Base-by-base conservation (phyloP, 139 green algal species). In the Chlamydomonas sp. region DNA sequence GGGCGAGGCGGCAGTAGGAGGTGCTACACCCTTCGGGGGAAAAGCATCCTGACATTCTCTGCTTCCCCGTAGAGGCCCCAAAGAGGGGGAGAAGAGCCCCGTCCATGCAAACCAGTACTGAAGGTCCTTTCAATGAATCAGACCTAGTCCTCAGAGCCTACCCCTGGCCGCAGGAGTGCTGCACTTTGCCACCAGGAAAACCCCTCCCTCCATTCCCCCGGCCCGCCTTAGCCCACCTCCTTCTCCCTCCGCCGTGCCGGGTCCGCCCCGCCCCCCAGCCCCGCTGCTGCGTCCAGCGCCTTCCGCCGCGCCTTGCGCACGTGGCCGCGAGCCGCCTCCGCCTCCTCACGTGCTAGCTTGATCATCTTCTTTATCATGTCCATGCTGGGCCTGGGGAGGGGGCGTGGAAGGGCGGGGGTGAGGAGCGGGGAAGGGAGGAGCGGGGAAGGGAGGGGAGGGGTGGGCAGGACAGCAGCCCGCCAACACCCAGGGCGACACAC, bases 341-440 rank as follows among this genome's bases (percentile, higher is more conserved):
- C 94, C 87, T 96, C 94, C 78, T 91, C 84, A 20, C 87, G 77
- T 63, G 93, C 93, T 79, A 98, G 66, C 84, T 96, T 96, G 18
- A 79, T 78, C 92, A 98, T 93, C 83, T 91, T 16, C 81, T 88
- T 64, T 92, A 74, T 16, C 80, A 90, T 63, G 6, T 89, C 77
- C 57, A 84, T 10, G 0, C 59, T 85, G 8, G 69, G 68, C 7
- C 85, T 85, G 85, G 7, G 63, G 20, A 10, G 1, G 59, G 17
- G 49, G 7, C 68, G 63, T 49, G 10, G 17, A 59, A 49, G 79
- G 79, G 61, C 57, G 57, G 18, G 31, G 9, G 2, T 1, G 61
- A 60, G 61, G 31, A 76, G 49, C 6, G 57, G 2, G 57, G 66
- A 67, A 79, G 3, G 15, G 74, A n/a, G 74, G 49, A 20, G 74